Evolutionary conservation across 345 rosid species (phyloP).

Genomic region (Camelina neglecta): DNA sequence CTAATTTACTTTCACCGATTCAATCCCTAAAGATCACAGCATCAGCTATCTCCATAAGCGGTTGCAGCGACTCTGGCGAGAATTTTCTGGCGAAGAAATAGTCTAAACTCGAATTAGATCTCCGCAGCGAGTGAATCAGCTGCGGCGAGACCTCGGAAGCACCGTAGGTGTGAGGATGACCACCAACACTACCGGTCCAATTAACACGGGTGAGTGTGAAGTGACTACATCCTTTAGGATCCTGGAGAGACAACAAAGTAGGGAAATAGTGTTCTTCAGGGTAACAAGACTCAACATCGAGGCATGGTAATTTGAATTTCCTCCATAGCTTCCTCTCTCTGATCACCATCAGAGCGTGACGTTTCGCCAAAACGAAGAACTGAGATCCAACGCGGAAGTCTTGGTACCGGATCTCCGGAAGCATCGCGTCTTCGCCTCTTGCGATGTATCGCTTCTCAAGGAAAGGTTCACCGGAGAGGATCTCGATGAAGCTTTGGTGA

Average conservation of each 20-base stretch:
- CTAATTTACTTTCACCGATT: constrained; percentile 35
- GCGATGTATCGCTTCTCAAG: constrained; percentile 67
- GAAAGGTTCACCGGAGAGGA: constrained; percentile 63
- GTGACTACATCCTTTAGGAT: constrained; percentile 66
- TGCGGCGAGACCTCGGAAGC: constrained; percentile 56
- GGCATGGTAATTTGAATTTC: constrained; percentile 72
- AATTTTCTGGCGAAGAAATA: constrained; percentile 84
- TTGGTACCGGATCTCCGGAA: constrained; percentile 67
- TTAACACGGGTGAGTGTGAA: constrained; percentile 81
- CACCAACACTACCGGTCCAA: constrained; percentile 76
- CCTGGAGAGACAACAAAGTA: constrained; percentile 69
- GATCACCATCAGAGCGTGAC: constrained; percentile 71
- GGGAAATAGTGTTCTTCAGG: constrained; percentile 95
- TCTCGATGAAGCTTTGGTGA: constrained; percentile 76
- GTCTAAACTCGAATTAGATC: constrained; percentile 56
- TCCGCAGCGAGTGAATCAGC: constrained; percentile 55
- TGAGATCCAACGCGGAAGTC: constrained; percentile 86
- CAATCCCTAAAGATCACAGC: constrained; percentile 66
- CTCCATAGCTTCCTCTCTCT: constrained; percentile 72
- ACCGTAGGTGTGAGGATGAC: constrained; percentile 68
- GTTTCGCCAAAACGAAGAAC: constrained; percentile 72
- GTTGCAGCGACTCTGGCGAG: constrained; percentile 63
- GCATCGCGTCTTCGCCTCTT: constrained; percentile 63
- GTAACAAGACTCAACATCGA: constrained; percentile 62
- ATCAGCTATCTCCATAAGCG: constrained; percentile 73